These are phyloP conservation scores for Pisolithus marmoratus DNA, from an alignment of 768 basidiomycete genomes.

Conservation along the genomic window DNA sequence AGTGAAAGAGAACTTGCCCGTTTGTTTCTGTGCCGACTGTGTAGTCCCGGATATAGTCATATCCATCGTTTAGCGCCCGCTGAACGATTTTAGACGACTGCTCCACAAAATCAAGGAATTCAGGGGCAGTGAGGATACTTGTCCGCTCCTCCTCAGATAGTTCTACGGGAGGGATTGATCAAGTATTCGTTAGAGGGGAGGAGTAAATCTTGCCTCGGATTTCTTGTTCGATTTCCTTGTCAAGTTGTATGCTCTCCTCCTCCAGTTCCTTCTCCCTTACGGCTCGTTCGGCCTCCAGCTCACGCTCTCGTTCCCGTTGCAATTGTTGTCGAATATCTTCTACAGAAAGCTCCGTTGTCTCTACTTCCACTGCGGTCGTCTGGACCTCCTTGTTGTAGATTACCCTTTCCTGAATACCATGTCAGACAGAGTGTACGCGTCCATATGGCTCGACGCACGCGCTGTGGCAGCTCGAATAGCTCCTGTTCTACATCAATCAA, in stretches of 20 bases:
- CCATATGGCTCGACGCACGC: constrained; percentile 41
- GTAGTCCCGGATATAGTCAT: constrained; percentile 97
- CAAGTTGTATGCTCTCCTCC: constrained; percentile 77
- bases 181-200: neutral
- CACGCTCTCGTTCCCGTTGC: constrained; percentile 47
- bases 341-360: constrained; percentile 47
- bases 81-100: constrained; percentile 93
- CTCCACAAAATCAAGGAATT: constrained; percentile 92
- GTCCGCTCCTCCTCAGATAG: constrained; percentile 81
- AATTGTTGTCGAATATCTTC: constrained; percentile 74
- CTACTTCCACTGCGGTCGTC: constrained; percentile 62
- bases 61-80: constrained; percentile 88
- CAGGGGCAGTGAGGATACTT: constrained; percentile 79
- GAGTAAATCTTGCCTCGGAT: constrained; percentile 55
- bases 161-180: constrained; percentile 40
- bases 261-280: constrained; percentile 74
- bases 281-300: constrained; percentile 61
- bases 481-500: constrained; percentile 89
- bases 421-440: neutral
- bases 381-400: constrained; percentile 84
- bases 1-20: constrained; percentile 47
- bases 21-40: constrained; percentile 83
- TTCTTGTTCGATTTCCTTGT: constrained; percentile 82
- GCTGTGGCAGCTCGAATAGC: constrained; percentile 83
- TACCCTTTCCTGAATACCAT: constrained; percentile 55